These are phyloP conservation scores for Oryza glumipatula DNA, from an alignment of 176 grass and related monocot species.

Conservation along the genomic window DNA sequence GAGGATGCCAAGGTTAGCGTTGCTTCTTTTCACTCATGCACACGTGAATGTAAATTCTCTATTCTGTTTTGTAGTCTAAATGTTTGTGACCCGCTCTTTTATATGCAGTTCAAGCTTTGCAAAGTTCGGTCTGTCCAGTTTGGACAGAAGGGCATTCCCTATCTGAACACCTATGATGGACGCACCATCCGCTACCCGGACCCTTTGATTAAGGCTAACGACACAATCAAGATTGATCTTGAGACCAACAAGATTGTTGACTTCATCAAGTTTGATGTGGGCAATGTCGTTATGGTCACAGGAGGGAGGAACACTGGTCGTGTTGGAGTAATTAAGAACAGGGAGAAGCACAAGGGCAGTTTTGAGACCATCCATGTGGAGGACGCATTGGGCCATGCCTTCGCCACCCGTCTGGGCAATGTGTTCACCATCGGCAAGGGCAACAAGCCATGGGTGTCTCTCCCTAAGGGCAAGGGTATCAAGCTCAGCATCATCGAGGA, in stretches of 20 bases:
- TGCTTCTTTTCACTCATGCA: background rate
- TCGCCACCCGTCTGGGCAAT: conserved; percentile 44
- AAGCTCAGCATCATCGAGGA: conserved; percentile 57
- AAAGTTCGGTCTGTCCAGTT: background rate
- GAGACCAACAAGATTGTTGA: conserved; percentile 2
- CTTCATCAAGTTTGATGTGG: background rate
- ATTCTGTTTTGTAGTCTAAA: background rate
- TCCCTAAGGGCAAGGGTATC: conserved; percentile 52
- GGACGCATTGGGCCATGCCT: conserved; percentile 34
- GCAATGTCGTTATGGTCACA: background rate
- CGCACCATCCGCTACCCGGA: background rate
- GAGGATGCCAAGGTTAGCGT: conserved; percentile 55
- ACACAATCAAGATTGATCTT: conserved; percentile 1
- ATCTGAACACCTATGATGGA: background rate
- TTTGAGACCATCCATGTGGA: background rate
- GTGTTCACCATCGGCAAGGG: conserved; percentile 59
- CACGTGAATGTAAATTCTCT: background rate
- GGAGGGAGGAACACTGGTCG: background rate
- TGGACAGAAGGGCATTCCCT: background rate
- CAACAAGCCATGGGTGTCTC: conserved; percentile 47
- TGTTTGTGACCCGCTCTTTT: background rate
- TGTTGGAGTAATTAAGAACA: background rate
- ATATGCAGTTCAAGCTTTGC: background rate
- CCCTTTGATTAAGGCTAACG: background rate
- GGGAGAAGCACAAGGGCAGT: background rate